phyloP scores from a whole-genome alignment of 495 filamentous ascomycete genomes.

The Terfezia boudieri region DNA sequence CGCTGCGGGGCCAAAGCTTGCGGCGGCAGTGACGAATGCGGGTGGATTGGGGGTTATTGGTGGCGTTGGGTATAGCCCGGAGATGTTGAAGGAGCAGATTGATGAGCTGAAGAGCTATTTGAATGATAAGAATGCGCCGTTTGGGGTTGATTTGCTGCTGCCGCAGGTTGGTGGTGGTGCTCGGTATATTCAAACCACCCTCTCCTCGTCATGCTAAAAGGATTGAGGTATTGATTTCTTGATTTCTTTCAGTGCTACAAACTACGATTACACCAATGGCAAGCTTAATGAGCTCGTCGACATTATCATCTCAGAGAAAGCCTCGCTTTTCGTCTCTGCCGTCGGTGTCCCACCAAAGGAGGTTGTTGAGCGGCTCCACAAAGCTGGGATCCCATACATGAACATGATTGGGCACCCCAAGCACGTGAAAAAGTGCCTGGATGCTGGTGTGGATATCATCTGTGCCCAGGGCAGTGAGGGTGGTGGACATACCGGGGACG shows the following conservation, averaged over 20 bases:
- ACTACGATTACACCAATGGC: slow-evolving; percentile 99
- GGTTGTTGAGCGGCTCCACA: slow-evolving; percentile 76
- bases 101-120: slow-evolving; percentile 79
- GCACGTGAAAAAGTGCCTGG: slow-evolving; percentile 85
- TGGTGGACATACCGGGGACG: slow-evolving; percentile 77
- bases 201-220: no score
- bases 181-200: slow-evolving; percentile 20
- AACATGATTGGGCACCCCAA: slow-evolving; percentile 99
- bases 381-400: slow-evolving; percentile 80
- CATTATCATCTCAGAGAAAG: slow-evolving; percentile 76
- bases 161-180: slow-evolving; percentile 87
- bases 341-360: slow-evolving; percentile 79
- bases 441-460: slow-evolving; percentile 72
- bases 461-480: slow-evolving; percentile 87
- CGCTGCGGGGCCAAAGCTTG: slow-evolving; percentile 88
- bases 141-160: slow-evolving; percentile 85
- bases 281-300: slow-evolving; percentile 81
- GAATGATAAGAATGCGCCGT: slow-evolving; percentile 89
- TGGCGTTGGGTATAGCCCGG: slow-evolving; percentile 87
- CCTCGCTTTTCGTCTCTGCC: slow-evolving; percentile 87
- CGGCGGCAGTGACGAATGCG: slow-evolving; percentile 90
- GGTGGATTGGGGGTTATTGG: slow-evolving; percentile 93
- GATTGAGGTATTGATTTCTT: not conserved
- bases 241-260: slow-evolving; percentile 21
- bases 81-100: slow-evolving; percentile 90